Base-by-base conservation (phyloP, 139 green algal species). In the Helicosporidium sp. region DNA sequence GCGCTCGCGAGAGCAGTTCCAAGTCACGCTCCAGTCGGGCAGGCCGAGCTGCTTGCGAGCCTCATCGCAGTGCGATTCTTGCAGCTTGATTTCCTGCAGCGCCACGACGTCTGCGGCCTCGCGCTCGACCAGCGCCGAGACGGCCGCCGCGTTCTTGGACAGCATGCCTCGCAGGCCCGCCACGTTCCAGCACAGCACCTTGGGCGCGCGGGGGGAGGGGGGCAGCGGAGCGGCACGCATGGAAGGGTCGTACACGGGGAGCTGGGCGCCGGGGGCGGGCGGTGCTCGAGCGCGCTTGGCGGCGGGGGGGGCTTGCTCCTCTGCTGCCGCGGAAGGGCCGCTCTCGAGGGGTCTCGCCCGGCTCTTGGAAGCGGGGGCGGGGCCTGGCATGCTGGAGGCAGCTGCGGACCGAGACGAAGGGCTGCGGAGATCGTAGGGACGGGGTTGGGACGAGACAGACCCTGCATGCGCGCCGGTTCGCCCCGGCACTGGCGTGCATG, bases 81-180 rank as follows among this genome's bases (percentile, higher is more conserved):
- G 68, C 48, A 83, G 51, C 61, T 85, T 83, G 42, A 61, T 68
- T 48, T 85, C 76, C 55, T 79, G 75, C 35, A 84, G 46, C 47
- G 63, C 76, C 25, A 84, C 12, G 8, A 74, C 54, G 47, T 78
- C 64, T 6, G 57, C 54, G 20, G 51, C n/a, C 54, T 84, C 73
- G 1, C 27, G 26, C 12, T 54, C 55, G 26, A 82, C 51, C 46
- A 84, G 58, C 18, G 31, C 26, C n/a, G 40, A 50, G 3, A 84
- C 20, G 1, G 55, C 56, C 34, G 62, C 48, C 8, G 57, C 28
- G 23, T 69, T 57, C 66, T 78, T 60, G 24, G 2, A 48, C 0
- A 83, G 51, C 13, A 82, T 35, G 5, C 54, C 56, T 7, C 69
- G 22, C 43, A 82, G 53, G 26, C 69, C 66, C n/a, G 69, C 69